Conservation (phyloP, 345 rosid species). For the Fremontodendron californicum region DNA sequence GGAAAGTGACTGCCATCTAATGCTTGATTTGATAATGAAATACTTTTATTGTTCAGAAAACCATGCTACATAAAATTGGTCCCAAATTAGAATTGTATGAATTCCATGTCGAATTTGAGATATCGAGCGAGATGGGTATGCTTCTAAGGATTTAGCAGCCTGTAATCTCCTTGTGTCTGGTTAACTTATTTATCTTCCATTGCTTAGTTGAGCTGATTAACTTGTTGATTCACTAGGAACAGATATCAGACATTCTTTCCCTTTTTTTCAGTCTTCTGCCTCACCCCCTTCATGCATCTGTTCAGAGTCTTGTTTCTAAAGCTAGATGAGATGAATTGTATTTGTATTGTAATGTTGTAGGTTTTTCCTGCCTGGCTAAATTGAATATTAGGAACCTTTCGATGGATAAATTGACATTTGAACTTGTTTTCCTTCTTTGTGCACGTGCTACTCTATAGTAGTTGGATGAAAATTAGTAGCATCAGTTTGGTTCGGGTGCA, state of each 20-base stretch:
- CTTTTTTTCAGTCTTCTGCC: not conserved
- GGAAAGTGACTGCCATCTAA: constrained; percentile 17
- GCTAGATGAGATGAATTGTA: not conserved
- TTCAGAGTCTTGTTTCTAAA: not conserved
- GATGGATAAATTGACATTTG: not conserved
- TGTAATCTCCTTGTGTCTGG: not conserved
- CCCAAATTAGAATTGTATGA: not conserved
- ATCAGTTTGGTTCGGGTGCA: not conserved
- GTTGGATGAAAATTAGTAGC: not conserved
- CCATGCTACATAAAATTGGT: not conserved
- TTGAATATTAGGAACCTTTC: not conserved
- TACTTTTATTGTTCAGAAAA: not conserved
- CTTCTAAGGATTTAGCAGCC: not conserved
- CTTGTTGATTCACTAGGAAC: not conserved
- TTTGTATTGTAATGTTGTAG: not conserved
- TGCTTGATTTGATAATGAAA: constrained; percentile 11
- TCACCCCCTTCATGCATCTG: not conserved
- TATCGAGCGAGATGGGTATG: not conserved
- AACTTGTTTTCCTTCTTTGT: not conserved
- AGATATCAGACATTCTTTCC: not conserved
- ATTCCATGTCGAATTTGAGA: not conserved
- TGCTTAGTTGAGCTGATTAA: not conserved
- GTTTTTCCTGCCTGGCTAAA: not conserved
- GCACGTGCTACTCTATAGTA: not conserved
- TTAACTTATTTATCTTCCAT: not conserved